Evolutionary conservation across 208 protist species (phyloP).

Genomic region (Leishmania turanica): DNA sequence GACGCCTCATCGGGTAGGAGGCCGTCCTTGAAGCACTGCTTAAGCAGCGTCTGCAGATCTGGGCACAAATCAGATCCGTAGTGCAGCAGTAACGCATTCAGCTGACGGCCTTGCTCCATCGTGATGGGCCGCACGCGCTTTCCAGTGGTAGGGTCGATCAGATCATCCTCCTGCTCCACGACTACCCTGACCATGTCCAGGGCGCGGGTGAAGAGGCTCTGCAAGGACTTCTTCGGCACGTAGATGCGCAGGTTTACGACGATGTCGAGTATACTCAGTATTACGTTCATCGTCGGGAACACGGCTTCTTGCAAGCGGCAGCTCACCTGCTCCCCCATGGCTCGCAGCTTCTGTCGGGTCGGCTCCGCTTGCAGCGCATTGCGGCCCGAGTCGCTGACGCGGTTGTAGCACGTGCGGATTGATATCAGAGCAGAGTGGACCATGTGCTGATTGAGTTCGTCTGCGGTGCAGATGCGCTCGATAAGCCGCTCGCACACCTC

Average conservation of each 20-base stretch:
- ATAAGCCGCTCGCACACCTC: constrained; percentile 89
- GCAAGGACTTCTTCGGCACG: constrained; percentile 83
- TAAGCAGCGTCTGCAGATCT: constrained; percentile 59
- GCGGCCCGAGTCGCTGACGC: constrained; percentile 80
- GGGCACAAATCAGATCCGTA: constrained; percentile 78
- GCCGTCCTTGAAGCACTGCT: constrained; percentile 77
- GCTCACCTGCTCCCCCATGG: constrained; percentile 85
- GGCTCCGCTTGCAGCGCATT: constrained; percentile 87
- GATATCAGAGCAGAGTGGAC: constrained; percentile 66
- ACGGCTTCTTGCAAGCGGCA: constrained; percentile 78
- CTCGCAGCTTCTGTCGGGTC: constrained; percentile 83
- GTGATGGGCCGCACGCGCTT: constrained; percentile 77
- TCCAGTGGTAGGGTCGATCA: constrained; percentile 73
- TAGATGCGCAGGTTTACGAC: constrained; percentile 89
- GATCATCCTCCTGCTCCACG: constrained; percentile 67
- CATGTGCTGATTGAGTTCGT: constrained; percentile 88
- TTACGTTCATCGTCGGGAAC: constrained; percentile 61
- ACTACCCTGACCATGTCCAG: constrained; percentile 75
- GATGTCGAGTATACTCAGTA: constrained; percentile 76
- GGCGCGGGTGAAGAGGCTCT: constrained; percentile 71
- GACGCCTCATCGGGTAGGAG: constrained; percentile 85
- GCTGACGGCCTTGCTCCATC: constrained; percentile 81
- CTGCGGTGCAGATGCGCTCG: constrained; percentile 76
- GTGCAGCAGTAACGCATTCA: constrained; percentile 82
- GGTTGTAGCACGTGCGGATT: constrained; percentile 71